A percentile compares a stretch with the other conserved stretches of the same genome.
Evolutionary conservation across 345 rosid genomes (phyloP).

Genomic region (Dimocarpus longan): DNA sequence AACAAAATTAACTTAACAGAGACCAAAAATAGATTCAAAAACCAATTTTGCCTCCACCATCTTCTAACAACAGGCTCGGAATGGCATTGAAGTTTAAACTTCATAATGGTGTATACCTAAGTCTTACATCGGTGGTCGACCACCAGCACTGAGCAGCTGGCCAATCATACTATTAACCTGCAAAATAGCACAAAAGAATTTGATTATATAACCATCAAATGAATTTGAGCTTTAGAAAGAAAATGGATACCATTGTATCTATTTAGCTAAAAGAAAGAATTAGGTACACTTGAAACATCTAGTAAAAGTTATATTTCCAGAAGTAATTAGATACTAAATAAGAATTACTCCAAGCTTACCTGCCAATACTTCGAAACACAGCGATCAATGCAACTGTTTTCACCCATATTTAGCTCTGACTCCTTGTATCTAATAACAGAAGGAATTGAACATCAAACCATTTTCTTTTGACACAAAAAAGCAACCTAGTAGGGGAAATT

Average conservation of each 20-base stretch:
- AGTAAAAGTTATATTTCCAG: not conserved
- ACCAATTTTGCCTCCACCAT: not conserved
- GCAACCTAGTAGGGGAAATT: not conserved
- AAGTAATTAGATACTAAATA: not conserved
- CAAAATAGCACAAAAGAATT: slow-evolving; percentile 2
- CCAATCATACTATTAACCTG: slow-evolving; percentile 88
- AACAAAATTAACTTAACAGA: not conserved
- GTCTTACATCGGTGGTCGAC: slow-evolving; percentile 64
- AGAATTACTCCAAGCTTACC: slow-evolving; percentile 38
- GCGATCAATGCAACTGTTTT: slow-evolving; percentile 98
- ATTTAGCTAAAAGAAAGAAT: not conserved
- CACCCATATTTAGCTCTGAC: slow-evolving; percentile 95
- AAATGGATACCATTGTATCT: not conserved
- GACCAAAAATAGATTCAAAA: not conserved
- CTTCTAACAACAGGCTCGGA: not conserved
- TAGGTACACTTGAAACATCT: not conserved
- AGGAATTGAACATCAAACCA: not conserved
- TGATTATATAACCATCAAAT: slow-evolving; percentile 7
- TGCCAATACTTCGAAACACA: slow-evolving; percentile 96
- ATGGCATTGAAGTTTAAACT: slow-evolving; percentile 6
- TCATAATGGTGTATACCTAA: slow-evolving; percentile 13
- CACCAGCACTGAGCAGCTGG: slow-evolving; percentile 83
- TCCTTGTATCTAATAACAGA: slow-evolving; percentile 76
- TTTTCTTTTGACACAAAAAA: not conserved
- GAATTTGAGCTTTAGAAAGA: not conserved